A percentile compares a stretch with the other conserved stretches of the same genome.
These are phyloP conservation scores for Beauveria sp. DNA, from an alignment of 2,329 filamentous ascomycete genomes.

Conservation along the genomic window DNA sequence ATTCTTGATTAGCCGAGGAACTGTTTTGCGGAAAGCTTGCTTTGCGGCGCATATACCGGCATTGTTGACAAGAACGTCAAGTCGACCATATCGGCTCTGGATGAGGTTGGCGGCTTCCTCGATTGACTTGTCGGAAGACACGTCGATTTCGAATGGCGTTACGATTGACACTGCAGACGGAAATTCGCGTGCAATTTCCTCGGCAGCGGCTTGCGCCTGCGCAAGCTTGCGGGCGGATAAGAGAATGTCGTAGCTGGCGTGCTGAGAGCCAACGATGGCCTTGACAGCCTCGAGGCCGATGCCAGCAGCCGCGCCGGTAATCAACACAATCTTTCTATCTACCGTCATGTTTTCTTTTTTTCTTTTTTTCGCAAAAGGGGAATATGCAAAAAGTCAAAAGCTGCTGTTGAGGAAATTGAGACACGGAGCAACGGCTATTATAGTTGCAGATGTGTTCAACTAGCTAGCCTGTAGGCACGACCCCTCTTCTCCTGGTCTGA, in stretches of 20 bases:
- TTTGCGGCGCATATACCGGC: constrained; percentile 18
- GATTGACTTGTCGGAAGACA: constrained; percentile 47
- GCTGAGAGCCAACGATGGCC: constrained; percentile 38
- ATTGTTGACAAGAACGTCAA: constrained; percentile 43
- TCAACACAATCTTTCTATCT: constrained; percentile 30
- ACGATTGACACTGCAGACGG: constrained; percentile 33
- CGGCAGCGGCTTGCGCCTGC: constrained; percentile 43
- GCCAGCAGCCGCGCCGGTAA: constrained; percentile 56
- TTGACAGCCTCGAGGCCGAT: constrained; percentile 52
- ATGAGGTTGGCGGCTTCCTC: constrained; percentile 35
- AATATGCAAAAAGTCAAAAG: background rate
- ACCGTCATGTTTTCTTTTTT: background rate
- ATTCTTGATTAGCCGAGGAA: background rate
- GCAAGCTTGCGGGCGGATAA: constrained; percentile 43
- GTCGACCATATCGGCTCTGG: constrained; percentile 29
- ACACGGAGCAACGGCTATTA: background rate
- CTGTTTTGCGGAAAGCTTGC: background rate
- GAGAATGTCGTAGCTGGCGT: constrained; percentile 43
- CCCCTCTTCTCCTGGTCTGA: background rate
- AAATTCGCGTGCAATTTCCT: constrained; percentile 31
- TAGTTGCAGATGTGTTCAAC: background rate
- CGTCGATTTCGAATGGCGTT: constrained; percentile 42
- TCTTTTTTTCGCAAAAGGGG: background rate
- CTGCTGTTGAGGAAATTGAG: background rate
- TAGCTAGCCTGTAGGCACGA: background rate